These are phyloP conservation scores for Pseudocercospora vitis DNA, from an alignment of 2,329 filamentous ascomycete species.

Conservation along the genomic window DNA sequence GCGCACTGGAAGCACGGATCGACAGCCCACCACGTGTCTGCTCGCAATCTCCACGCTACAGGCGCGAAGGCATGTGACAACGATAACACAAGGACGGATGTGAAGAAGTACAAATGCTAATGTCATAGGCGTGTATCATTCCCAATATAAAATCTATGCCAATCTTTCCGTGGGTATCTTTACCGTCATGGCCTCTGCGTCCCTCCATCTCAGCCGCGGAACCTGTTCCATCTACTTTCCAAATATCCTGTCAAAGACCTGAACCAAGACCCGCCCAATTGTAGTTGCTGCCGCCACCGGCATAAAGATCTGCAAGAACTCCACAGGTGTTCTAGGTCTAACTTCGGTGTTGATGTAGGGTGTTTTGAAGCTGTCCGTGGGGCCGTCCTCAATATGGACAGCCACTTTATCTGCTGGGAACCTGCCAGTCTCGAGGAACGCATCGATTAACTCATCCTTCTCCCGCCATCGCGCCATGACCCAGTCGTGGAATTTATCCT, in stretches of 20 bases:
- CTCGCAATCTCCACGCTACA: constrained; percentile 2
- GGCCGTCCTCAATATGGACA: constrained; percentile 35
- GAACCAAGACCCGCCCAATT: constrained; percentile 37
- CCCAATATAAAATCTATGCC: constrained; percentile 1
- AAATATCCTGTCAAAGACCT: constrained; percentile 32
- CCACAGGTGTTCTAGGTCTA: constrained; percentile 39
- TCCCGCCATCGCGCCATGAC: constrained; percentile 81
- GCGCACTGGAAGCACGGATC: not conserved
- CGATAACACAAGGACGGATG: not conserved
- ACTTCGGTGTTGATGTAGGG: constrained; percentile 52
- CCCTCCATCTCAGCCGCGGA: not conserved
- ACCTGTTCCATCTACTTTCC: constrained; percentile 13
- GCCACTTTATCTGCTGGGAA: constrained; percentile 68
- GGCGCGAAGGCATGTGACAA: constrained; percentile 6
- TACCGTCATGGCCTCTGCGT: constrained; percentile 5
- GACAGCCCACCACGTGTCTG: too few relatives aligned
- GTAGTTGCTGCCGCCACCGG: constrained; percentile 41
- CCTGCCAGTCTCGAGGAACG: constrained; percentile 70
- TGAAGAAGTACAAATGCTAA: too few relatives aligned
- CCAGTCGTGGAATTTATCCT: constrained; percentile 76
- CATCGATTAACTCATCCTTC: constrained; percentile 83
- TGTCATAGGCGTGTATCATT: not conserved
- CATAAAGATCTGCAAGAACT: constrained; percentile 48
- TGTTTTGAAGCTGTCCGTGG: constrained; percentile 38
- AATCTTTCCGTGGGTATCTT: constrained; percentile 1